These are phyloP conservation scores for Ophiostoma himal-ulmi DNA, from an alignment of 2,329 filamentous ascomycete genomes.

Conservation along the genomic window DNA sequence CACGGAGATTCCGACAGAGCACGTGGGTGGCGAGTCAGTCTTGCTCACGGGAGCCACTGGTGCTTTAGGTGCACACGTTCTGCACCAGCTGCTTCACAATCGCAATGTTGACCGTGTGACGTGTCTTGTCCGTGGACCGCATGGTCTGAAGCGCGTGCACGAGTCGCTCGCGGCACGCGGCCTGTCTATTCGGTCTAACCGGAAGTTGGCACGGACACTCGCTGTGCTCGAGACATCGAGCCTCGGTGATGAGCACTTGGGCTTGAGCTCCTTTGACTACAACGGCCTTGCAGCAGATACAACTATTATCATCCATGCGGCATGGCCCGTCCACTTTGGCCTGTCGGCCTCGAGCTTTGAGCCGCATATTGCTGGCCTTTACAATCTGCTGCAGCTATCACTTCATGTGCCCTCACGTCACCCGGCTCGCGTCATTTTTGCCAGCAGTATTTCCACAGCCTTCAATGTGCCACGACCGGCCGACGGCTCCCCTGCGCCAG, in stretches of 20 bases:
- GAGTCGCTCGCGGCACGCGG: conserved; percentile 22
- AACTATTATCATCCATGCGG: conserved; percentile 42
- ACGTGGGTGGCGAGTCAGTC: conserved; percentile 17
- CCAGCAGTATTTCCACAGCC: conserved; percentile 25
- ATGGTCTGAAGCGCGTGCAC: conserved; percentile 22
- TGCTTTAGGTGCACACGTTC: conserved; percentile 38
- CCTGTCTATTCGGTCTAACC: neutral
- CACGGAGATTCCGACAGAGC: conserved; percentile 18
- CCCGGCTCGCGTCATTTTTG: conserved; percentile 24
- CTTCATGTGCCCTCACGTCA: conserved; percentile 15
- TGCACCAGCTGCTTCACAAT: conserved; percentile 36
- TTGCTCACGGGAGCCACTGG: conserved; percentile 41
- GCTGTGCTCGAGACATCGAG: conserved; percentile 21
- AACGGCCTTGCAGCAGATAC: conserved; percentile 30
- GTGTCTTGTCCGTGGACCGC: conserved; percentile 28
- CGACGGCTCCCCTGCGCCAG: neutral
- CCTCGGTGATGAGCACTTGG: conserved; percentile 29
- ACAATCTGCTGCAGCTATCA: conserved; percentile 38
- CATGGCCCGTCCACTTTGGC: conserved; percentile 50
- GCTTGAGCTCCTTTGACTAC: conserved; percentile 33
- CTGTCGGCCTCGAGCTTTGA: conserved; percentile 42
- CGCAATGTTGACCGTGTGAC: conserved; percentile 34
- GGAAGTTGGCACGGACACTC: conserved; percentile 13
- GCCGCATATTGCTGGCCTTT: conserved; percentile 39
- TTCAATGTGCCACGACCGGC: conserved; percentile 19